Base-by-base conservation (phyloP, 305 asterid genomes). In the Fraxinus xanthoxyloides region DNA sequence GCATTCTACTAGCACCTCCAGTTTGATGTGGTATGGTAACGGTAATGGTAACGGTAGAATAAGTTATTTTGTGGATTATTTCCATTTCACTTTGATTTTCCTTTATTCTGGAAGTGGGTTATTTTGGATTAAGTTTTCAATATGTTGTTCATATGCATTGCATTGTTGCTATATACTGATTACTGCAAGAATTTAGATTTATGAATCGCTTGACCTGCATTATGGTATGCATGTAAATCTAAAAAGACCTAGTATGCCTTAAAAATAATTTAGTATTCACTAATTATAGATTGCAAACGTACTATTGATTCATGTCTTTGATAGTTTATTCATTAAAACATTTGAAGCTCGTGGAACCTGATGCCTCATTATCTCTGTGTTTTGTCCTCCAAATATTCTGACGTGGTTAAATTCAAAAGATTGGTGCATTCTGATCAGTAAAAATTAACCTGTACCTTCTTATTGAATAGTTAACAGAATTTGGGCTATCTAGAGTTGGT, bases 351-450 rank as follows among this genome's bases (percentile, higher is more conserved):
- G 3, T 70, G 72, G 19, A 76, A 83, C 13, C 40, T 77, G 67
- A 77, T 56, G 61, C 51, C 83, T 63, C 43, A 38, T 76, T 80
- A 34, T 85, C 21, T 48, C 7, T 15, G 15, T 48, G 59, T 48
- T 48, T 48, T 13, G 19, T 82, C 63, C 51, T 78, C 36, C 81
- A 48, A 48, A 48, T 48, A 48, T 74, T 74, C 76, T 54, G 38
- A 36, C 76, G 63, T 75, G 77, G 82, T 76, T 69, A 23, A 65
- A 69, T 83, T 74, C 79, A 63, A 72, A 51, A 72, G 65, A 72
- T 65, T 74, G 51, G 40, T 80, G 73, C 82, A 78, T 77, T 85
- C 80, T 72, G 48, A 85, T 72, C 75, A 40, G 51, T 10, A 40
- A 40, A 40, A 40, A 40, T 40, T 40, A 40, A 40, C 51, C 51